These are phyloP conservation scores for Magnaporthiopsis rhizophila DNA, from an alignment of 2,329 filamentous ascomycete species.

Conservation along the genomic window DNA sequence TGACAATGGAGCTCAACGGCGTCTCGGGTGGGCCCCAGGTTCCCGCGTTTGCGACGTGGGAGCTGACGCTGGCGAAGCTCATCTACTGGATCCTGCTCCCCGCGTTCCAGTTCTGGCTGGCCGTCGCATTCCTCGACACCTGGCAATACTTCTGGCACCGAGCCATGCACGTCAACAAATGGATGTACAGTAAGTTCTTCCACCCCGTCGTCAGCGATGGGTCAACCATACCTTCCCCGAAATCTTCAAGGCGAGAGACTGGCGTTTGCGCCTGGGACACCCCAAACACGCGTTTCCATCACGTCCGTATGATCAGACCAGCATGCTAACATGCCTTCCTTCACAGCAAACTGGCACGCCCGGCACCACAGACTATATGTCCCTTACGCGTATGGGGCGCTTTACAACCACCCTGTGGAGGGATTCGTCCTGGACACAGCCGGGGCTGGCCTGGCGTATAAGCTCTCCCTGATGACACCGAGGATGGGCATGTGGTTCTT, in stretches of 20 bases:
- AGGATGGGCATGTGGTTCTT: slow-evolving; percentile 89
- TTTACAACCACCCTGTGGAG: slow-evolving; percentile 95
- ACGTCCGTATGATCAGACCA: no score
- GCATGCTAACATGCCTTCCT: background rate
- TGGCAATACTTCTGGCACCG: slow-evolving; percentile 99
- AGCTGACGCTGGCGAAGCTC: slow-evolving; percentile 62
- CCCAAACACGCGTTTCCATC: no score
- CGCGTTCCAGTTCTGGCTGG: slow-evolving; percentile 65
- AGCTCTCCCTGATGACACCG: slow-evolving; percentile 71
- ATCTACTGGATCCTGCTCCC: slow-evolving; percentile 78
- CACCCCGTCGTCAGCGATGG: background rate
- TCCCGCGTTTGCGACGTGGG: slow-evolving; percentile 77
- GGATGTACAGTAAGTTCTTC: slow-evolving; percentile 74
- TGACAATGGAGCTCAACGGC: slow-evolving; percentile 51
- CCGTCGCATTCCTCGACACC: slow-evolving; percentile 73
- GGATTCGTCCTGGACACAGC: slow-evolving; percentile 89
- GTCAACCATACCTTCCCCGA: background rate
- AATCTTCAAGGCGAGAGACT: no score
- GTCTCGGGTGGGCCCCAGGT: slow-evolving; percentile 39
- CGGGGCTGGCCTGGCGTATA: slow-evolving; percentile 77
- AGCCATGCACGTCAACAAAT: slow-evolving; percentile 94
- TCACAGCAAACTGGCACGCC: slow-evolving; percentile 75
- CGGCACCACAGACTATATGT: slow-evolving; percentile 96
- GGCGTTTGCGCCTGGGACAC: no score
- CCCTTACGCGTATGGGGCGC: slow-evolving; percentile 90